These are phyloP conservation scores for Macaranga tanarius DNA, from an alignment of 441 rosid species.

Conservation along the genomic window DNA sequence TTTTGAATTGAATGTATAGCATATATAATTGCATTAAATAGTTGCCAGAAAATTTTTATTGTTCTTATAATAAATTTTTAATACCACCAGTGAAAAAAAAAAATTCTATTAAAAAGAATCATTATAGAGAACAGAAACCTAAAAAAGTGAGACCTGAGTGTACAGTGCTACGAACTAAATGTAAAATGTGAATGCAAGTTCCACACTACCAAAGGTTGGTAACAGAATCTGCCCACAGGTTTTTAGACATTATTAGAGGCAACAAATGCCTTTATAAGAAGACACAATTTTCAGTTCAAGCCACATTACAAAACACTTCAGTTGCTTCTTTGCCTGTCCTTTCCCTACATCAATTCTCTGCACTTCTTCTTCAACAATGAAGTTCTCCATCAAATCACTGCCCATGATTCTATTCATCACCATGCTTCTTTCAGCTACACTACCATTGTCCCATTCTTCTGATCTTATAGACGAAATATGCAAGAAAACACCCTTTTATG, in stretches of 20 bases:
- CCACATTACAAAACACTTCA: not conserved
- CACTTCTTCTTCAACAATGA: not conserved
- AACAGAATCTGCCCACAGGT: slow-evolving; percentile 12
- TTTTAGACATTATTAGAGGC: not conserved
- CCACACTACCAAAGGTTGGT: slow-evolving; percentile 7
- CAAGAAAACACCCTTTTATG: slow-evolving; percentile 62
- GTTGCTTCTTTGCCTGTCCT: not conserved
- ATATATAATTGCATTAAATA: too few relatives aligned
- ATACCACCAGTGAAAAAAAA: too few relatives aligned
- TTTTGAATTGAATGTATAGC: too few relatives aligned
- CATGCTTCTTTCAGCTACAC: slow-evolving; percentile 19
- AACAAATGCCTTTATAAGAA: not conserved
- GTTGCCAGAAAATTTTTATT: too few relatives aligned
- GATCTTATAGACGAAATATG: slow-evolving; percentile 54
- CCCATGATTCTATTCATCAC: slow-evolving; percentile 12
- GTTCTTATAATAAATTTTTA: too few relatives aligned
- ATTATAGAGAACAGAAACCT: not conserved
- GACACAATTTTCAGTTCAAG: not conserved
- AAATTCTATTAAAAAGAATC: too few relatives aligned
- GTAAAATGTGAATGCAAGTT: slow-evolving; percentile 1
- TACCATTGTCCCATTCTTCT: slow-evolving; percentile 23
- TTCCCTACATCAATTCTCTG: not conserved
- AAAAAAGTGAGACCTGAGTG: not conserved
- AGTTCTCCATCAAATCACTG: not conserved
- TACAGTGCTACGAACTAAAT: not conserved